Percentiles rank a stretch among this genome's conserved stretches.
Conservation (phyloP, 345 rosid genomes). For the Citrus australasica region DNA sequence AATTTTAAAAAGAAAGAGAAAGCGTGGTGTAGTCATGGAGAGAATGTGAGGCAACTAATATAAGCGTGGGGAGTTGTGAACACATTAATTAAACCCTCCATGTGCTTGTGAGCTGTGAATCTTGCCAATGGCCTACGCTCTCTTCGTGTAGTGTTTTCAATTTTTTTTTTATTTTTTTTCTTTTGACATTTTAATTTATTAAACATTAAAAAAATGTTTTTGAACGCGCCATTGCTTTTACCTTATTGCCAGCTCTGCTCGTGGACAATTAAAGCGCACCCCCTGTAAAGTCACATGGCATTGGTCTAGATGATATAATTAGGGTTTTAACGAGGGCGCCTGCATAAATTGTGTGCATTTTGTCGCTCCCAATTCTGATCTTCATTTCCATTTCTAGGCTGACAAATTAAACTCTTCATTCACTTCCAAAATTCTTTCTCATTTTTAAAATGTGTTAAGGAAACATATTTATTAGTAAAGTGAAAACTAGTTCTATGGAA, state of each 20-base stretch:
- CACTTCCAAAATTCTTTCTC: background rate
- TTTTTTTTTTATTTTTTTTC: background rate
- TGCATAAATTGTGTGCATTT: background rate
- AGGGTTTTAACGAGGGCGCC: background rate
- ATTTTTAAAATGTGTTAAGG: too few species aligned
- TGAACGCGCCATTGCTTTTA: background rate
- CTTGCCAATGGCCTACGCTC: background rate
- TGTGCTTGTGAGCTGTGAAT: background rate
- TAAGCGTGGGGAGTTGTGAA: background rate
- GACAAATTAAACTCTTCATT: background rate
- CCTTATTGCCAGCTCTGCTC: background rate
- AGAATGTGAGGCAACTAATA: constrained; percentile 22
- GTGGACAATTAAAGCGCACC: background rate
- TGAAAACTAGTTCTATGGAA: too few species aligned
- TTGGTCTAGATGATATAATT: background rate
- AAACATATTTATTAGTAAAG: background rate
- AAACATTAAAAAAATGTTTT: background rate
- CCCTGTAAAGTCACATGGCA: constrained; percentile 13
- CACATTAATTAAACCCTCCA: constrained; percentile 8
- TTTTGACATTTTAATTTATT: background rate
- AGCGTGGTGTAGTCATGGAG: constrained; percentile 5
- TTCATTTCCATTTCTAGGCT: background rate
- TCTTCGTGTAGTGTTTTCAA: background rate
- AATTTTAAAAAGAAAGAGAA: background rate
- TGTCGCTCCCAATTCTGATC: constrained; percentile 1